Base-by-base conservation (phyloP, 305 asterid genomes). In the Coffea humblotiana region DNA sequence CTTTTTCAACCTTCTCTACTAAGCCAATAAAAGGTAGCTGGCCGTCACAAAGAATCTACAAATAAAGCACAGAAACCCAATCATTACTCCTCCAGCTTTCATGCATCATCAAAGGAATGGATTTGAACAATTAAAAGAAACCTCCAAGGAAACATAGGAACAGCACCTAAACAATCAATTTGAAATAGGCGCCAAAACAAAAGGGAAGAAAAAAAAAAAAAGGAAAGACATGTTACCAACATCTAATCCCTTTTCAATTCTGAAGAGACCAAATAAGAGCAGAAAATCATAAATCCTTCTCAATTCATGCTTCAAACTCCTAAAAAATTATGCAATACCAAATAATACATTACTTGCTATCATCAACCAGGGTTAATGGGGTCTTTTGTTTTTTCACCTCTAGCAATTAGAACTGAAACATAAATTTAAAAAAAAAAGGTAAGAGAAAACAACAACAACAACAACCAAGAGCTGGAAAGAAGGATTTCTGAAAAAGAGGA, bases 21-120 rank as follows among this genome's bases (percentile, higher is more conserved):
- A 94, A 90, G 79, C 99, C 97, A 89, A 94, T 90, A 88, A 96
- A 88, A 12, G 99, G 98, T 71, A 96, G 90, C 88, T 91, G 95
- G 74, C 98, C 98, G 86, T 94, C 86, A 86, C 99, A 96, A 81
- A 96, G 95, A 84, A 96, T 86, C 99, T 96, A 80, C 80, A 77
- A 84, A 82, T 27, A 60, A 75, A 84, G 74, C 51, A 83, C 56
- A 61, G 49, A 60, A 29, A 61, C 23, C 67, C 71, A 18, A 29
- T 45, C 3, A 69, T 13, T 47, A 71, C 48, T 60, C 52, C 43
- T 67, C 54, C 76, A 71, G 45, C 66, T 64, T 25, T 47, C 54
- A 78, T 68, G 78, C 80, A 82, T 51, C 51, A 72, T 70, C 68
- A 76, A 65, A 78, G 64, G 29, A 40, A 69, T 12, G 68, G 52